Conservation (phyloP, 257 asterid genomes). For the Agastache rugosa region DNA sequence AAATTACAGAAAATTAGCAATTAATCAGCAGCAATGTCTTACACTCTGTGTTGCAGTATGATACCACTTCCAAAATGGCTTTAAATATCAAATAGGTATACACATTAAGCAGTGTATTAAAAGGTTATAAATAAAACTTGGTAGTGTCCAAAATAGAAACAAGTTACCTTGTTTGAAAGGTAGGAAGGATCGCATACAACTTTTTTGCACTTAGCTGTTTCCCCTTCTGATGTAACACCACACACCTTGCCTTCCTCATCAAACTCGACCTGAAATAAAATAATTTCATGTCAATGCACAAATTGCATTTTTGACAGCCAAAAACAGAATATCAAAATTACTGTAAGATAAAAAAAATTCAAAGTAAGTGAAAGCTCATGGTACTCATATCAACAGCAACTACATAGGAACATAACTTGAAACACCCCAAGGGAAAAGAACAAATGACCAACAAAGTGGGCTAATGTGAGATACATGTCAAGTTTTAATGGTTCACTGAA, state of each 20-base stretch:
- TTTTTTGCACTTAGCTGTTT: conserved; percentile 93
- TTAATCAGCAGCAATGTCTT: conserved; percentile 3
- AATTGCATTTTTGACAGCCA: neutral
- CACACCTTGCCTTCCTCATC: conserved; percentile 83
- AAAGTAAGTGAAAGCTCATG: conserved; percentile 15
- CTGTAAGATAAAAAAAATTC: neutral
- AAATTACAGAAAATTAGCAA: neutral
- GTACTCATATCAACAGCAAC: neutral
- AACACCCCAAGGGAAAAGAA: conserved; percentile 3
- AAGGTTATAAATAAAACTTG: neutral
- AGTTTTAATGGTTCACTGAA: no score
- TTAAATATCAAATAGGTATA: conserved; percentile 8
- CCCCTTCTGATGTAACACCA: conserved; percentile 97
- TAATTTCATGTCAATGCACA: conserved; percentile 29
- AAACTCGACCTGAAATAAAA: conserved; percentile 78
- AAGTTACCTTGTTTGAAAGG: conserved; percentile 77
- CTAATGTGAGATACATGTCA: neutral
- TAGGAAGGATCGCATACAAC: conserved; percentile 97
- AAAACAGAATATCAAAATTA: conserved; percentile 12
- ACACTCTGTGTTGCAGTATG: conserved; percentile 13
- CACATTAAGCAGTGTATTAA: neutral
- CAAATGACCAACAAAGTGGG: neutral
- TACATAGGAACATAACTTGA: neutral
- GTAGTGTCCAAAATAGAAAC: conserved; percentile 7
- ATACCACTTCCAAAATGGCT: neutral